A percentile compares a stretch with the other conserved stretches of the same genome.
These are phyloP conservation scores for Clarireedia monteithiana DNA, from an alignment of 2,329 filamentous ascomycete genomes.

Conservation along the genomic window DNA sequence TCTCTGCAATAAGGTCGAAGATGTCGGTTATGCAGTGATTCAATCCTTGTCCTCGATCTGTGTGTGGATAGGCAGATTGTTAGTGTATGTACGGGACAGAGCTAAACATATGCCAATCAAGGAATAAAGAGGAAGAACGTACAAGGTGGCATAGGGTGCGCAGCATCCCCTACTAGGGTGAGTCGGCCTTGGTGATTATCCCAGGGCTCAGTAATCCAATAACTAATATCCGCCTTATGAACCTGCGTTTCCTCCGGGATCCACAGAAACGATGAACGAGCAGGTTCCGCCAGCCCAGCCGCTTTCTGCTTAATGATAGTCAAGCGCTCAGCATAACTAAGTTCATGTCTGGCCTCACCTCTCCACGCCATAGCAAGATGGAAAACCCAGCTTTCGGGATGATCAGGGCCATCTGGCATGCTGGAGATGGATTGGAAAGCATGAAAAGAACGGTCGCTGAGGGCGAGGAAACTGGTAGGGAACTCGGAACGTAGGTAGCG, in stretches of 20 bases:
- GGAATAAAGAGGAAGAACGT: not conserved
- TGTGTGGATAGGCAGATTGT: not conserved
- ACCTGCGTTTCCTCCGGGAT: slow-evolving; percentile 8
- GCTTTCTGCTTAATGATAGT: not conserved
- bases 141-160: not conserved
- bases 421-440: not conserved
- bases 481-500: not conserved
- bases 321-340: not conserved
- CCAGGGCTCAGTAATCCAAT: not conserved
- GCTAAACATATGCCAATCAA: not conserved
- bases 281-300: not conserved
- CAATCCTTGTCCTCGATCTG: slow-evolving; percentile 3
- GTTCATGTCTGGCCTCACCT: not conserved
- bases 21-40: not conserved
- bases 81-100: not conserved
- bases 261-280: not conserved
- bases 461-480: not conserved
- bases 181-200: not conserved
- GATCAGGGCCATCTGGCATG: not conserved
- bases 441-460: not conserved
- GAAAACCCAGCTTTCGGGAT: not conserved
- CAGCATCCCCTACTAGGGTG: not conserved
- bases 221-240: slow-evolving; percentile 37
- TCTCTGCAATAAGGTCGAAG: not conserved
- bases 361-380: not conserved